Evolutionary conservation across 1,284 basidiomycete genomes (phyloP).

Genomic region (Cryptococcus jaspeensis): DNA sequence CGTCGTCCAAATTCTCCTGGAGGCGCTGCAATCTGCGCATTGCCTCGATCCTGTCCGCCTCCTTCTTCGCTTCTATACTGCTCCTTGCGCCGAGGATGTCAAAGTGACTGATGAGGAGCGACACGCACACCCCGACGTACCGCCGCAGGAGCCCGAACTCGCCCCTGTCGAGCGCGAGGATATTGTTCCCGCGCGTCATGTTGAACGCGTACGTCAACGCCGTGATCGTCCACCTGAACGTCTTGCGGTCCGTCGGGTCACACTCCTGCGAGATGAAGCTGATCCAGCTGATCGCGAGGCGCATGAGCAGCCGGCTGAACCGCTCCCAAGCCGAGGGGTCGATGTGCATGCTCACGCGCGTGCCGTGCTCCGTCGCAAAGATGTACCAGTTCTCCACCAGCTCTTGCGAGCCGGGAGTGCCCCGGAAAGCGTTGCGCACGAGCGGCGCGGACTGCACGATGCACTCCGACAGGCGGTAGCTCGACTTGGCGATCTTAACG

Average conservation of each 20-base stretch:
- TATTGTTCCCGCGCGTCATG: conserved; percentile 85
- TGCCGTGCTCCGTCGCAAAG: conserved; percentile 89
- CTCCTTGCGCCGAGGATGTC: conserved; percentile 94
- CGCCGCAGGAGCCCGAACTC: conserved; percentile 87
- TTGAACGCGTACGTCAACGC: conserved; percentile 91
- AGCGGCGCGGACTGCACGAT: conserved; percentile 87
- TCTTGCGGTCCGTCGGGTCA: conserved; percentile 91
- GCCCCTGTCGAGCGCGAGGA: conserved; percentile 80
- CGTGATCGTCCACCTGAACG: conserved; percentile 97
- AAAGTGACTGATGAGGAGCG: conserved; percentile 92
- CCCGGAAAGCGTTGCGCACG: conserved; percentile 66
- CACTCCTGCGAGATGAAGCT: conserved; percentile 98
- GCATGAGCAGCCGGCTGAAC: conserved; percentile 79
- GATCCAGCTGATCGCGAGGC: conserved; percentile 93
- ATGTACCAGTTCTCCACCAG: conserved; percentile 93
- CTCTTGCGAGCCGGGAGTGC: conserved; percentile 72
- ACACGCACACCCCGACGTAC: conserved; percentile 96
- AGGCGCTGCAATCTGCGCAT: conserved; percentile 63
- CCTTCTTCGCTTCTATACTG: conserved; percentile 78
- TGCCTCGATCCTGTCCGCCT: conserved; percentile 79
- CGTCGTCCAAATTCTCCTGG: conserved; percentile 54
- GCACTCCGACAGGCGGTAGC: conserved; percentile 85
- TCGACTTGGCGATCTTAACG: conserved; percentile 83
- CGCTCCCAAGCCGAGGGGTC: conserved; percentile 67
- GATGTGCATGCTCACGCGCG: conserved; percentile 83